These are phyloP conservation scores for Mangifera indica DNA, from an alignment of 345 rosid species.

Conservation along the genomic window DNA sequence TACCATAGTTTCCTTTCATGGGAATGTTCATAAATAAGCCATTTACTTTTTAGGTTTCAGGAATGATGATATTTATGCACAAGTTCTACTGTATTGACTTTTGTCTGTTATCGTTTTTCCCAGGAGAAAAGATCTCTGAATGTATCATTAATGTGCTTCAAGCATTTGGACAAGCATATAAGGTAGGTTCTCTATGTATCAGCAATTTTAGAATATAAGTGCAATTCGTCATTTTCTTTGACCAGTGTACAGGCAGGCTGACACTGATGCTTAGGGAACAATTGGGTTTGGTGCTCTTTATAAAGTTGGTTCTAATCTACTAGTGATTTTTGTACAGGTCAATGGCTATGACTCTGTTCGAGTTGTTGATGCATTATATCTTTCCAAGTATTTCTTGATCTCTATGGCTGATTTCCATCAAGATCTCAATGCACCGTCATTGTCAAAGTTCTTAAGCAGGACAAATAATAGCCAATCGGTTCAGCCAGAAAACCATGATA, in stretches of 20 bases:
- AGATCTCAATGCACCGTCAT: constrained; percentile 30
- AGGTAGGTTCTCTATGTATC: constrained; percentile 52
- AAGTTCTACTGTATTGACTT: constrained; percentile 20
- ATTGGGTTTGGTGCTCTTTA: background rate
- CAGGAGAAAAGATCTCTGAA: constrained; percentile 50
- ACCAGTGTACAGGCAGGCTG: background rate
- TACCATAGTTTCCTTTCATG: constrained; percentile 4
- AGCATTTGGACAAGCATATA: constrained; percentile 72
- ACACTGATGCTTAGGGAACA: background rate
- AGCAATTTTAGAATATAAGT: background rate
- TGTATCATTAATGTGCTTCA: constrained; percentile 66
- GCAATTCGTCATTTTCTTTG: background rate
- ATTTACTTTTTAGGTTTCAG: background rate
- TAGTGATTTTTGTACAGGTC: constrained; percentile 49
- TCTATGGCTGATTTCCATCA: constrained; percentile 34
- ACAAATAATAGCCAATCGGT: constrained; percentile 25
- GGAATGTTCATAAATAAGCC: constrained; percentile 2
- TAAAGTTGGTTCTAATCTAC: background rate
- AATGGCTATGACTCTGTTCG: constrained; percentile 65
- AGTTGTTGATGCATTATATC: constrained; percentile 74
- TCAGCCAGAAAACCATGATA: constrained; percentile 32
- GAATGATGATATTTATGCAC: background rate
- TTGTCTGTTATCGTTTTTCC: constrained; percentile 26
- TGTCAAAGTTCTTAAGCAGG: constrained; percentile 33
- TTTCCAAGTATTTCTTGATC: constrained; percentile 74